Evolutionary conservation across 768 basidiomycete genomes (phyloP), one percentile per base, ranked within the genome.

Genomic region (Boletus subparvulus): DNA sequence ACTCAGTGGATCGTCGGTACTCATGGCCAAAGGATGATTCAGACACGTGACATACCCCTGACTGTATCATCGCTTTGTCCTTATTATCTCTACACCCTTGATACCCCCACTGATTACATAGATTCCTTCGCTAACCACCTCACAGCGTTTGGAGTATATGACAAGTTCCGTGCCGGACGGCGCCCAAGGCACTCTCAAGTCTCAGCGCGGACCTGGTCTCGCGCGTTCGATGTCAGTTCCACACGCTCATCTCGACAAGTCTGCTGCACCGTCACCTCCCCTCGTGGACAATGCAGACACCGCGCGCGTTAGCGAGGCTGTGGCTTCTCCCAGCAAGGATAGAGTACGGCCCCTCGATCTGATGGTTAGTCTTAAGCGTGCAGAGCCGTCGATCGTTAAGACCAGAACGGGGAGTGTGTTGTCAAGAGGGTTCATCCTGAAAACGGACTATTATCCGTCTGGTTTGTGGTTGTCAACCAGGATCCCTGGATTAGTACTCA

Each of bases 381-480:
- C 87, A 32, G 87, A 82, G 48, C 77, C 85, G 1, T 85, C 86
- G 2, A 80, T 94, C 35, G 92, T 94, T 54, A 92, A 93, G 75
- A 86, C 89, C 7, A 80, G 93, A 55, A 78, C 80, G 0, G 93
- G 93, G 17, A 91, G 88, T 63, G 93, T 96, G 35, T 77, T 96
- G 7, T 86, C 89, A 4, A 76, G 93, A 59, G 92, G 94, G 0
- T 92, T 94, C 70, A 95, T 99, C 53, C 75, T 99, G 64, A 99
- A 98, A 78, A 95, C 94, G 17, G 95, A 97, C 74, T 80, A 88
- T 69, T 88, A 92, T 72, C 88, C 89, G 35, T 88, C 88, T 58
- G 88, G 88, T 84, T 58, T 33, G 69, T 61, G 69, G 65, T 40
- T 56, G 37, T 54, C 26, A 35, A 10, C 30, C 17, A 9, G 44